These are phyloP conservation scores for Stipa capillata DNA, from an alignment of 176 grass and related monocot species.

Conservation along the genomic window DNA sequence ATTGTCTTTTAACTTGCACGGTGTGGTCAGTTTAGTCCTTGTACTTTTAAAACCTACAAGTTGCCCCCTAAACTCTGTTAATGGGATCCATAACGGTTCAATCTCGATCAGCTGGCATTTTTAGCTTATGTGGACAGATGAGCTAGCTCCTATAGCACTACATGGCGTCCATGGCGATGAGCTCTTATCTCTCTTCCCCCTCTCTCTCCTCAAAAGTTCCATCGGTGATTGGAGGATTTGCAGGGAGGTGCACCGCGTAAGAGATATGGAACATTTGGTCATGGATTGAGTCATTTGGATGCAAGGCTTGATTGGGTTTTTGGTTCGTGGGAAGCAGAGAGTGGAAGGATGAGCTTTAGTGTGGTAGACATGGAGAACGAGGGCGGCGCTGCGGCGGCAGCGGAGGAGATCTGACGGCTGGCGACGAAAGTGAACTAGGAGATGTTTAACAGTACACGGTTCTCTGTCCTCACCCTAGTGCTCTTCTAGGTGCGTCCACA, in stretches of 20 bases:
- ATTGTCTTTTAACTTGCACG: no score
- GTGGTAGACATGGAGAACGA: conserved; percentile 38
- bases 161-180: no score
- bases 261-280: neutral
- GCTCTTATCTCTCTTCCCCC: no score
- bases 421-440: conserved; percentile 85
- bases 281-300: neutral
- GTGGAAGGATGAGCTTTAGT: conserved; percentile 52
- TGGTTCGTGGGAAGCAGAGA: neutral
- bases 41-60: no score
- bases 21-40: no score
- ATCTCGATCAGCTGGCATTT: no score
- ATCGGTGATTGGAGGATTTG: neutral
- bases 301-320: neutral
- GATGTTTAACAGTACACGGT: conserved; percentile 84
- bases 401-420: conserved; percentile 3
- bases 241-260: no score
- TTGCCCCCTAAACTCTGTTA: no score
- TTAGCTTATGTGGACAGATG: no score
- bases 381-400: conserved; percentile 5
- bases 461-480: conserved; percentile 59
- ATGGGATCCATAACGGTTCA: no score
- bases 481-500: conserved; percentile 73
- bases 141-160: no score
- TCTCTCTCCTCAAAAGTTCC: no score